phyloP scores from a whole-genome alignment of 441 rosid species.

The Croton setiger region DNA sequence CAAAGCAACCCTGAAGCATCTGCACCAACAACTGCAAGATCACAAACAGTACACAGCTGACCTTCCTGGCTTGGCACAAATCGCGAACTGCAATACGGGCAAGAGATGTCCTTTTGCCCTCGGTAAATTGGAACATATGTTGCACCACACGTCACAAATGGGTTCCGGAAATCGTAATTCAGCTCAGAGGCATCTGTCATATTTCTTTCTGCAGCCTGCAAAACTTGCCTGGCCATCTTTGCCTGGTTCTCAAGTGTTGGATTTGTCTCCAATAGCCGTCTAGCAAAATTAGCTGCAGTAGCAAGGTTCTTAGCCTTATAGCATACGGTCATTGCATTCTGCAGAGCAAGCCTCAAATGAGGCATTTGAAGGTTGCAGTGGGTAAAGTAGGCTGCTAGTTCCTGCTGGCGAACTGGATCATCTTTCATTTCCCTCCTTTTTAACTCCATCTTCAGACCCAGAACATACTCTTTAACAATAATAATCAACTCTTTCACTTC shows the following conservation, averaged over 20 bases:
- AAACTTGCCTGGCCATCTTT: constrained; percentile 64
- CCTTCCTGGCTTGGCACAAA: constrained; percentile 80
- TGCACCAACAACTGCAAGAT: constrained; percentile 79
- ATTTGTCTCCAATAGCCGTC: constrained; percentile 66
- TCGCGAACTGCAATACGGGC: constrained; percentile 75
- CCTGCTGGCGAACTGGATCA: constrained; percentile 65
- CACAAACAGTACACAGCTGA: constrained; percentile 71
- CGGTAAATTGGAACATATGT: constrained; percentile 82
- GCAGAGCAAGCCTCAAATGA: constrained; percentile 66
- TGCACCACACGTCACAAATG: constrained; percentile 79
- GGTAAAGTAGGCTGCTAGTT: constrained; percentile 91
- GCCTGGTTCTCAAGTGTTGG: constrained; percentile 69
- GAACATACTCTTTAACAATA: constrained; percentile 76
- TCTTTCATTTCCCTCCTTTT: constrained; percentile 62
- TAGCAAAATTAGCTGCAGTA: constrained; percentile 73
- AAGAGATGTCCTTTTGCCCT: constrained; percentile 78
- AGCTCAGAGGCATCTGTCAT: constrained; percentile 59
- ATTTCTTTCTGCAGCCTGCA: constrained; percentile 75
- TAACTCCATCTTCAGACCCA: constrained; percentile 74
- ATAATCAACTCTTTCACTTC: constrained; percentile 76
- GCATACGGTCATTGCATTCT: constrained; percentile 69
- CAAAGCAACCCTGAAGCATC: constrained; percentile 60
- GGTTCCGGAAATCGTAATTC: constrained; percentile 83
- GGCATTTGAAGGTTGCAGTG: constrained; percentile 79
- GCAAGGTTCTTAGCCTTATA: constrained; percentile 65